These are phyloP conservation scores for Mycena haematopus DNA, from an alignment of 768 basidiomycete genomes.

Conservation along the genomic window DNA sequence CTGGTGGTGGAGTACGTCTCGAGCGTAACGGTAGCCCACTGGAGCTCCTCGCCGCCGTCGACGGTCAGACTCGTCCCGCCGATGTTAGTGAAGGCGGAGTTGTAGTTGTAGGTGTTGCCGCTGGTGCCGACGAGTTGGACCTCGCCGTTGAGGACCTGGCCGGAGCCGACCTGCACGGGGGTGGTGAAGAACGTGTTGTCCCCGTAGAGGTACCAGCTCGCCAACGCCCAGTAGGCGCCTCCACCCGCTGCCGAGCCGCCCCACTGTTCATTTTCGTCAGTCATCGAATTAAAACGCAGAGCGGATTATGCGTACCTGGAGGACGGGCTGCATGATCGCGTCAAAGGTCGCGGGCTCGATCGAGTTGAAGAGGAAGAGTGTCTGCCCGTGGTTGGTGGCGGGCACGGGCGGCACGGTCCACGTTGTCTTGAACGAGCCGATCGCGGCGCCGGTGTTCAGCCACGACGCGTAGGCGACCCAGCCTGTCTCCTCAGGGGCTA, in stretches of 20 bases:
- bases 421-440: constrained; percentile 6
- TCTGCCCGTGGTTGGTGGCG: neutral
- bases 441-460: constrained; percentile 6
- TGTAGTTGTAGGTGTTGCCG: neutral
- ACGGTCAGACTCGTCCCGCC: neutral
- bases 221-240: neutral
- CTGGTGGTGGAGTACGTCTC: neutral
- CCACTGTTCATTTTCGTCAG: neutral
- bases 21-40: neutral
- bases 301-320: constrained; percentile 9
- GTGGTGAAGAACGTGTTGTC: neutral
- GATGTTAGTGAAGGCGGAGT: neutral
- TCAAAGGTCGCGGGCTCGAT: constrained; percentile 1
- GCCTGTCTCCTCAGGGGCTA: constrained; percentile 3
- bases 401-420: constrained; percentile 24
- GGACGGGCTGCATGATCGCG: constrained; percentile 18
- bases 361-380: constrained; percentile 20
- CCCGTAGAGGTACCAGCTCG: neutral
- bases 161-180: neutral
- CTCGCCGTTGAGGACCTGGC: neutral
- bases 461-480: constrained; percentile 19
- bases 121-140: neutral
- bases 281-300: too few relatives aligned
- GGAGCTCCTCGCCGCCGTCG: neutral
- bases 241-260: constrained; percentile 14